phyloP scores from a whole-genome alignment of 257 asterid species.

The Henckelia pumila region DNA sequence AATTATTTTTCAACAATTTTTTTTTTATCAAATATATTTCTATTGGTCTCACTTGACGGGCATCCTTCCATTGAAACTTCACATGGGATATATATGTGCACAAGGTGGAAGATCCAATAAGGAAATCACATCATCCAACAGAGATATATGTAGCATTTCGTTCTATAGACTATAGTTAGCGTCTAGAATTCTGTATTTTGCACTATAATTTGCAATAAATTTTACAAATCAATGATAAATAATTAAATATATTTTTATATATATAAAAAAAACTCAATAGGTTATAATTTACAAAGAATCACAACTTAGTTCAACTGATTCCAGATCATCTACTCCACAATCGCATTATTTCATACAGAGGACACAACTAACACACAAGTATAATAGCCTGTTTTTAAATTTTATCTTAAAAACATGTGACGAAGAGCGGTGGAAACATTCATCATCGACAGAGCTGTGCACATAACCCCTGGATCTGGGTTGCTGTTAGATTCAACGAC shows the following conservation, averaged over 20 bases:
- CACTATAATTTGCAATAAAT: not conserved
- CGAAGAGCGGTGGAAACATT: not conserved
- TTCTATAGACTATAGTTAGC: too few relatives aligned
- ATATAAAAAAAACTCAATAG: not conserved
- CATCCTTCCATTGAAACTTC: too few relatives aligned
- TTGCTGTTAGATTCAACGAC: slow-evolving; percentile 41
- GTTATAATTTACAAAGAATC: slow-evolving; percentile 16
- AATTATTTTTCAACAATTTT: too few relatives aligned
- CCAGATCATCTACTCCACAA: not conserved
- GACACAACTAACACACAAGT: not conserved
- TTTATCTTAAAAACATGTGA: not conserved
- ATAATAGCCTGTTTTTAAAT: not conserved
- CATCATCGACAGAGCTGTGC: slow-evolving; percentile 66
- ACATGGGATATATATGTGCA: too few relatives aligned
- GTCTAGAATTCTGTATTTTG: too few relatives aligned
- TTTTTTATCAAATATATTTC: too few relatives aligned
- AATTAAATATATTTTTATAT: too few relatives aligned
- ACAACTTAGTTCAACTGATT: not conserved
- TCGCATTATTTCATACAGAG: not conserved
- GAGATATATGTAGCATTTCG: too few relatives aligned
- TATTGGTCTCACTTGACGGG: too few relatives aligned
- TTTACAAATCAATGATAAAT: not conserved
- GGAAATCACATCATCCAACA: too few relatives aligned
- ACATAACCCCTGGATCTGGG: slow-evolving; percentile 77
- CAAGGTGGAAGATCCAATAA: too few relatives aligned